Evolutionary conservation across 306 rosid species (phyloP).

Genomic region (Comarum palustre): DNA sequence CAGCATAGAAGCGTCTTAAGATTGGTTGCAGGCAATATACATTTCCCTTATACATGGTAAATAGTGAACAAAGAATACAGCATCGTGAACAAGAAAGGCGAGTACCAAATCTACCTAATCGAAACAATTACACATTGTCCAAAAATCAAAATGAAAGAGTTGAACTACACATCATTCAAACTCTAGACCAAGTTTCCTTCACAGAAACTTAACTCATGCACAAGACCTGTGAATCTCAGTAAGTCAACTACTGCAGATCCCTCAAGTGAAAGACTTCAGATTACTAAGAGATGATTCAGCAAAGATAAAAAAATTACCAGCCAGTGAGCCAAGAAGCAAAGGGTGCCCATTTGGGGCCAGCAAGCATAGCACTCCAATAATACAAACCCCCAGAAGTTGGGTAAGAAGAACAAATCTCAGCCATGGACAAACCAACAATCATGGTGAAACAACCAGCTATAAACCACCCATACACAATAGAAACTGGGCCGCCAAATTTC

Average conservation of each 20-base stretch:
- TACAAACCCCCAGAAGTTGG: constrained; percentile 98
- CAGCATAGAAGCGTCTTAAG: constrained; percentile 12
- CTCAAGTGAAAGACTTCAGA: neutral
- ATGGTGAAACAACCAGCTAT: constrained; percentile 72
- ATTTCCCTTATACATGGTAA: constrained; percentile 15
- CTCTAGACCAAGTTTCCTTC: neutral
- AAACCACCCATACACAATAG: constrained; percentile 82
- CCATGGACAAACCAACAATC: constrained; percentile 86
- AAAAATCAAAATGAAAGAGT: neutral
- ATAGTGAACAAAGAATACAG: neutral
- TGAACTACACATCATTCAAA: neutral
- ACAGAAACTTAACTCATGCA: neutral
- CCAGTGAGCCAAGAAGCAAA: constrained; percentile 98
- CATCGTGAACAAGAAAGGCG: neutral
- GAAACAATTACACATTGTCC: neutral
- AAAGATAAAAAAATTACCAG: constrained; percentile 52
- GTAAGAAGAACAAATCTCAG: constrained; percentile 89
- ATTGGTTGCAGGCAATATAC: constrained; percentile 18
- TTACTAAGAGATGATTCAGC: neutral
- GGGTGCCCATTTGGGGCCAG: constrained; percentile 91
- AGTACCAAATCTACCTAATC: constrained; percentile 1
- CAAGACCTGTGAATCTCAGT: neutral
- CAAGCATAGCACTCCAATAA: constrained; percentile 98
- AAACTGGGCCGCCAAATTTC: constrained; percentile 76
- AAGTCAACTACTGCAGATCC: constrained; percentile 5